Conservation (phyloP, 2,329 filamentous ascomycete species). For the Penicillium fuscoglaucum region DNA sequence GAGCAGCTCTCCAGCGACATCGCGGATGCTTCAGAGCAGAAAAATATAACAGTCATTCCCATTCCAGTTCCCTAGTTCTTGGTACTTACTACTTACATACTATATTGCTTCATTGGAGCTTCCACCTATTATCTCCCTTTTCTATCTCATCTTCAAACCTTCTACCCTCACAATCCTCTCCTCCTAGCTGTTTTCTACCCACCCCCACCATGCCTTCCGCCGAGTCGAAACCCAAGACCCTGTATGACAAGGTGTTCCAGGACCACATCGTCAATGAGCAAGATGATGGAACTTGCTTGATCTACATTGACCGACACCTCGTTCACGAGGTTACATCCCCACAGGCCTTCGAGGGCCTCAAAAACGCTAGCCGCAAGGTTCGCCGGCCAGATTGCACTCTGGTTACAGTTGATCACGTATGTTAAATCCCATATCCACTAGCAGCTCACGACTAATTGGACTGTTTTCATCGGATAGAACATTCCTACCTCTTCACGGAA, state of each 20-base stretch:
- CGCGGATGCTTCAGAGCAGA: constrained; percentile 27
- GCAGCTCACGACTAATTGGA: constrained; percentile 1
- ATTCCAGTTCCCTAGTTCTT: constrained; percentile 13
- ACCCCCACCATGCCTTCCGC: constrained; percentile 69
- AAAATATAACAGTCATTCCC: constrained; percentile 27
- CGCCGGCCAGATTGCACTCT: constrained; percentile 95
- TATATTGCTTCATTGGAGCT: constrained; percentile 7
- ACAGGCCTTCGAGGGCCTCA: constrained; percentile 95
- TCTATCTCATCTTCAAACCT: background rate
- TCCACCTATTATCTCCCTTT: background rate
- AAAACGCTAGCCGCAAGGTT: constrained; percentile 83
- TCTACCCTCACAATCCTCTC: background rate
- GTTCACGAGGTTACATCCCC: constrained; percentile 99
- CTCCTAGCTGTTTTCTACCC: constrained; percentile 8
- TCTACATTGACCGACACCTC: constrained; percentile 95
- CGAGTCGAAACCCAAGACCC: constrained; percentile 71
- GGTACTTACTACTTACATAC: constrained; percentile 1
- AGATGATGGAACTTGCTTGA: constrained; percentile 84
- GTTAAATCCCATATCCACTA: constrained; percentile 40
- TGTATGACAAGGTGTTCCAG: constrained; percentile 97
- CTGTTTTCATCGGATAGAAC: constrained; percentile 60
- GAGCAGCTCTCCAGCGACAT: constrained; percentile 35
- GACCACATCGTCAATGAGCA: constrained; percentile 95
- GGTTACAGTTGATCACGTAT: constrained; percentile 92
- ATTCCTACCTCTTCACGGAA: constrained; percentile 89